Percentiles rank a stretch among this genome's conserved stretches.
Evolutionary conservation across 108 stramenopile genomes (phyloP).

Genomic region (Thalassiosira profunda): DNA sequence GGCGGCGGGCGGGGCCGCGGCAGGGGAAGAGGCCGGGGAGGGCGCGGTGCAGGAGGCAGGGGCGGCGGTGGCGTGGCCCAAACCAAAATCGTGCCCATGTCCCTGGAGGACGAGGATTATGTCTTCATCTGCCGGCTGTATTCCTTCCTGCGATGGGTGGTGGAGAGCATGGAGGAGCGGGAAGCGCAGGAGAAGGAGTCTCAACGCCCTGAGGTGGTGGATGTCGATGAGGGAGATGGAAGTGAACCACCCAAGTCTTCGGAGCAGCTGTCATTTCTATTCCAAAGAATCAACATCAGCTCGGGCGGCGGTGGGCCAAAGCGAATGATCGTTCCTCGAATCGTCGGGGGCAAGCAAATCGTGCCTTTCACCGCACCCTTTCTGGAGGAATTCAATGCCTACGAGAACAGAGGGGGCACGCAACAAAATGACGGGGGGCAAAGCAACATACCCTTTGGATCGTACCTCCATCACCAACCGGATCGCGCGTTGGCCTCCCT

Average conservation of each 20-base stretch:
- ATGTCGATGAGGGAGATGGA: slow-evolving; percentile 5
- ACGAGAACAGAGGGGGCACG: slow-evolving; percentile 3
- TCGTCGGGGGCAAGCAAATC: slow-evolving; percentile 35
- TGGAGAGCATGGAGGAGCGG: background rate
- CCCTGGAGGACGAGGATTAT: slow-evolving; percentile 42
- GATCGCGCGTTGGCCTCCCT: slow-evolving; percentile 45
- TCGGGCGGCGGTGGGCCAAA: background rate
- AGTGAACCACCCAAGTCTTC: slow-evolving; percentile 22
- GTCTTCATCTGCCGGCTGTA: slow-evolving; percentile 42
- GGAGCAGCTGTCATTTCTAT: slow-evolving; percentile 39
- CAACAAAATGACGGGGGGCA: background rate
- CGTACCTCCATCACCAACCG: slow-evolving; percentile 42
- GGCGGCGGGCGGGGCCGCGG: slow-evolving; percentile 11
- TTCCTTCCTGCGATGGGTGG: slow-evolving; percentile 30
- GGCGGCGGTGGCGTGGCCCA: slow-evolving; percentile 18
- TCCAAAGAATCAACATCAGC: slow-evolving; percentile 16
- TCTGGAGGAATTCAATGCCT: slow-evolving; percentile 28
- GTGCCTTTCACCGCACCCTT: slow-evolving; percentile 31
- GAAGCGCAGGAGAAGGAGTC: background rate
- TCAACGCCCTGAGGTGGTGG: background rate
- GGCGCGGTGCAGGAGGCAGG: slow-evolving; percentile 5
- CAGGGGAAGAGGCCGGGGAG: slow-evolving; percentile 9
- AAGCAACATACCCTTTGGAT: slow-evolving; percentile 23
- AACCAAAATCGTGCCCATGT: slow-evolving; percentile 27
- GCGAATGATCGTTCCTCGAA: slow-evolving; percentile 16